phyloP scores from a whole-genome alignment of 2,329 filamentous ascomycete species.

The Pseudogymnoascus sp. region DNA sequence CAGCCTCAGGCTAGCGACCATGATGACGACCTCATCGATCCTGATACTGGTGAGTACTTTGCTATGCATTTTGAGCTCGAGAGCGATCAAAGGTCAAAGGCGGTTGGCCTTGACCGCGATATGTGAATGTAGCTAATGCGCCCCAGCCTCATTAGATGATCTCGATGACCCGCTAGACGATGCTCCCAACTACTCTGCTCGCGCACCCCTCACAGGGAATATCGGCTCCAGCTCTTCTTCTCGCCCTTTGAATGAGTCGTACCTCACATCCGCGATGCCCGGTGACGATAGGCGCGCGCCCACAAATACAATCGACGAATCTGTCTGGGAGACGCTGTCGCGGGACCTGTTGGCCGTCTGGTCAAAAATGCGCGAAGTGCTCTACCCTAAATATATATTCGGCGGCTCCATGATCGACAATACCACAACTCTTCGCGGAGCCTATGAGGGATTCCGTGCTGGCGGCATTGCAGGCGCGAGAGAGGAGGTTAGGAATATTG shows the following conservation, averaged over 20 bases:
- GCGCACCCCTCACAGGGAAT: conserved; percentile 75
- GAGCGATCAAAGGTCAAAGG: conserved; percentile 4
- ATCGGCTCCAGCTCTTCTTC: conserved; percentile 53
- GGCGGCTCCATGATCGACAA: conserved; percentile 57
- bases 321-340: conserved; percentile 92
- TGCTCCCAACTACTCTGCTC: conserved; percentile 53
- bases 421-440: conserved; percentile 48
- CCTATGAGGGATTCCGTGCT: conserved; percentile 53
- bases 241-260: conserved; percentile 60
- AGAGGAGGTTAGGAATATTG: conserved; percentile 54
- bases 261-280: conserved; percentile 80
- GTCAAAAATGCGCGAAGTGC: conserved; percentile 96
- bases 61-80: conserved; percentile 8
- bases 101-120: not conserved
- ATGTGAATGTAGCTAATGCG: conserved; percentile 16
- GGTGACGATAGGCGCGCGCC: conserved; percentile 88
- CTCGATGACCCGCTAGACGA: conserved; percentile 76
- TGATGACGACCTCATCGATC: conserved; percentile 69
- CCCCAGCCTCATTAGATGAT: conserved; percentile 73
- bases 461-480: conserved; percentile 52
- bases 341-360: conserved; percentile 88
- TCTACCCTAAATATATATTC: conserved; percentile 91
- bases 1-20: conserved; percentile 44
- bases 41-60: conserved; percentile 58
- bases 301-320: conserved; percentile 92